Evolutionary conservation across 1,284 basidiomycete species (phyloP), one percentile per base, ranked within the genome.

Genomic region (Mixia osmundae): DNA sequence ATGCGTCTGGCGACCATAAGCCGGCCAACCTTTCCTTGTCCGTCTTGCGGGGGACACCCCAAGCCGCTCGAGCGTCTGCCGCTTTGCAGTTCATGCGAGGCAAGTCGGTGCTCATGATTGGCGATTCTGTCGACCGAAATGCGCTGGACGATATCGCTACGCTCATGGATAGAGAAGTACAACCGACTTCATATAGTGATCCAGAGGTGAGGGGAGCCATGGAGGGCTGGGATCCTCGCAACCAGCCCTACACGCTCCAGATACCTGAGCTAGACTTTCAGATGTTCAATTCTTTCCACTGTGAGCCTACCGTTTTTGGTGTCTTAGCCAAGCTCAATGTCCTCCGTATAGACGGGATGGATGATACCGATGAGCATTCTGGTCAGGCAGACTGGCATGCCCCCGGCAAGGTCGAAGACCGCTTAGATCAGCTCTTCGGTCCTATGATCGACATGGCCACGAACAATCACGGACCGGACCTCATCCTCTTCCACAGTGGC

Each of bases 101-200:
- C 28, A 47, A 44, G 16, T 47, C 50, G n/a, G 49, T 51, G 38
- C 44, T 51, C 12, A 19, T 50, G 33, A 37, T 51, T 5, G 50
- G 50, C 19, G 50, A 51, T 38, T 44, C 41, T n/a, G 50, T 51
- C 30, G 50, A 51, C 30, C 47, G 50, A 10, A 51, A n/a, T n/a
- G n/a, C n/a, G n/a, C n/a, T n/a, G n/a, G n/a, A n/a, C n/a, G n/a
- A n/a, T n/a, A n/a, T n/a, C n/a, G n/a, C n/a, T n/a, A n/a, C n/a
- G n/a, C n/a, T n/a, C n/a, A n/a, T n/a, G n/a, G n/a, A n/a, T n/a
- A n/a, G n/a, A n/a, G n/a, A n/a, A n/a, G n/a, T n/a, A n/a, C n/a
- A n/a, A n/a, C n/a, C n/a, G n/a, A n/a, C n/a, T n/a, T n/a, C n/a
- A 51, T 33, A 44, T 42, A 0, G 37, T 51, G 11, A 41, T 50